phyloP scores from a whole-genome alignment of 1,139 yeast genomes.

The Tardiomyces digboiensis region DNA sequence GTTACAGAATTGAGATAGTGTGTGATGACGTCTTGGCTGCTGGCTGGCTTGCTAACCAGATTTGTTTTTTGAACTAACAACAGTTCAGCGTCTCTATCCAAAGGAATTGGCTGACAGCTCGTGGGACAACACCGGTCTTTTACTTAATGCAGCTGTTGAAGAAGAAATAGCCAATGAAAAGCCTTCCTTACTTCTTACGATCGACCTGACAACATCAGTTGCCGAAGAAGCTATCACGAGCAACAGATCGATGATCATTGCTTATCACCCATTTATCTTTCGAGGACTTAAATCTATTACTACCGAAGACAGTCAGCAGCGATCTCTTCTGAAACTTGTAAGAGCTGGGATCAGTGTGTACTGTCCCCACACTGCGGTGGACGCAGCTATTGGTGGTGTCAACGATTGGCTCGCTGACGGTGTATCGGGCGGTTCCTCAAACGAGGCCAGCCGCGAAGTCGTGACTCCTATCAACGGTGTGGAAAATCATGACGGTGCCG shows the following conservation, averaged over 20 bases:
- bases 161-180: conserved; percentile 10
- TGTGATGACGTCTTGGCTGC: too few species aligned
- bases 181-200: conserved; percentile 54
- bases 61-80: conserved; percentile 9
- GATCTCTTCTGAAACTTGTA: conserved; percentile 60
- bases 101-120: conserved; percentile 65
- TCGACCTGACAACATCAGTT: conserved; percentile 78
- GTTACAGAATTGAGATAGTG: too few species aligned
- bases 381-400: conserved; percentile 86
- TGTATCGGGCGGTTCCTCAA: conserved; percentile 29
- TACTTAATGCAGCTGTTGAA: conserved; percentile 33
- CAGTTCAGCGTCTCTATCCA: conserved; percentile 64
- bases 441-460: conserved; percentile 15
- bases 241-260: conserved; percentile 47
- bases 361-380: conserved; percentile 94
- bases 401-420: conserved; percentile 83
- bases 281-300: conserved; percentile 75
- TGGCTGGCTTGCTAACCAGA: too few species aligned
- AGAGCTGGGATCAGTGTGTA: conserved; percentile 77
- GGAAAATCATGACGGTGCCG: conserved; percentile 46
- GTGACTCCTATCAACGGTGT: conserved; percentile 13
- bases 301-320: conserved; percentile 64
- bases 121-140: conserved; percentile 92
- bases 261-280: conserved; percentile 95
- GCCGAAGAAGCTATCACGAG: conserved; percentile 70